Percentiles rank a stretch among this genome's conserved stretches.
Conservation (phyloP, 2,329 filamentous ascomycete species). For the Arthroderma sp. region DNA sequence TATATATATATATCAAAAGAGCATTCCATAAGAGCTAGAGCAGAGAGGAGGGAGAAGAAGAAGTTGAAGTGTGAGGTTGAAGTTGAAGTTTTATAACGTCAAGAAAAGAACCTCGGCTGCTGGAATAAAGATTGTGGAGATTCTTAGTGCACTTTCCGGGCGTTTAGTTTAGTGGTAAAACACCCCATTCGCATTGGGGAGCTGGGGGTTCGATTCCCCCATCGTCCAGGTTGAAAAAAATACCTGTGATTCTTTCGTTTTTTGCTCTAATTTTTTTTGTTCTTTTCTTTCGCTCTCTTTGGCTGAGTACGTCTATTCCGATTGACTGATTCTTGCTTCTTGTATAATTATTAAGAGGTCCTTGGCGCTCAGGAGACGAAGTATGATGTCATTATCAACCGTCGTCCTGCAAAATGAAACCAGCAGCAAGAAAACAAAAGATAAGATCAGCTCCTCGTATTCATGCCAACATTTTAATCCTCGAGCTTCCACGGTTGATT, state of each 20-base stretch:
- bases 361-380: background rate
- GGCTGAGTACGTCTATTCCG: too few relatives aligned
- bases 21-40: too few relatives aligned
- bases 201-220: conserved; percentile 5
- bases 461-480: background rate
- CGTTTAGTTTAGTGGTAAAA: conserved; percentile 6
- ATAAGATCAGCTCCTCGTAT: background rate
- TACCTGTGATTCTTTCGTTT: background rate
- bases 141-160: background rate
- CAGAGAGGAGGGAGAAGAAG: too few relatives aligned
- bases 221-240: background rate
- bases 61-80: background rate
- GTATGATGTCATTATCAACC: background rate
- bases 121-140: background rate
- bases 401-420: too few relatives aligned
- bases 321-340: background rate
- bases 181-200: conserved; percentile 6
- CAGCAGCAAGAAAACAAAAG: background rate
- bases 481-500: background rate
- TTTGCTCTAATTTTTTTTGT: background rate
- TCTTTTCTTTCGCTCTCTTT: background rate
- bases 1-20: too few relatives aligned
- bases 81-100: background rate
- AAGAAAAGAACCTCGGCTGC: background rate
- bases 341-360: background rate